phyloP scores from a whole-genome alignment of 2,329 filamentous ascomycete genomes.

The Ceratocystis cubensis region DNA sequence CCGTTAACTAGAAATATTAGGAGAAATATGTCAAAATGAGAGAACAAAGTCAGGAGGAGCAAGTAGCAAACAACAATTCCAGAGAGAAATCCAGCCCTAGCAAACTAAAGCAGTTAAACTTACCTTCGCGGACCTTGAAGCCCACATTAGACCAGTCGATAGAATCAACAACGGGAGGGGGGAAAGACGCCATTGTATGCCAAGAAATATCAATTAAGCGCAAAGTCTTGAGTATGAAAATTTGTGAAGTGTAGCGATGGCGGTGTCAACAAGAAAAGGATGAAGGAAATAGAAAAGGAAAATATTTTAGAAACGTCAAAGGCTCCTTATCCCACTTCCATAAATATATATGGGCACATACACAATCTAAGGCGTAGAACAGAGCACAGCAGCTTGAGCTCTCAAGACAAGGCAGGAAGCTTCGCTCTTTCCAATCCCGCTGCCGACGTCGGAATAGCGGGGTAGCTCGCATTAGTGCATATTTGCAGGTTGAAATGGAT shows the following conservation, averaged over 20 bases:
- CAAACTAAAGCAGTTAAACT: slow-evolving; percentile 22
- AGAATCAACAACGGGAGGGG: slow-evolving; percentile 62
- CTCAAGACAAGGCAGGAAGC: neutral
- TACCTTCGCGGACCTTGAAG: slow-evolving; percentile 84
- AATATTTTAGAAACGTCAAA: neutral
- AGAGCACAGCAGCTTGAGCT: neutral
- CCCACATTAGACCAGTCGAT: slow-evolving; percentile 93
- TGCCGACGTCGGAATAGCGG: slow-evolving; percentile 15
- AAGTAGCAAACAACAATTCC: neutral
- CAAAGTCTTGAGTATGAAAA: no score
- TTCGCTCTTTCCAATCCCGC: neutral
- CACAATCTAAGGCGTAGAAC: neutral
- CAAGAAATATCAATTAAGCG: neutral
- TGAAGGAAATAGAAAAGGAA: neutral
- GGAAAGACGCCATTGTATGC: slow-evolving; percentile 39
- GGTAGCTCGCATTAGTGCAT: neutral
- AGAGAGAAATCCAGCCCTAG: slow-evolving; percentile 5
- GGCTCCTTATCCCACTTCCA: neutral
- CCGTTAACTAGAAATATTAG: slow-evolving; percentile 58
- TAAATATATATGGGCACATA: neutral
- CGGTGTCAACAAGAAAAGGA: neutral
- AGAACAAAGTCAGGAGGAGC: neutral
- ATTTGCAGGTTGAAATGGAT: neutral
- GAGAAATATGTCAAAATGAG: neutral
- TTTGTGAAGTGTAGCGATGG: no score